Evolutionary conservation across 768 basidiomycete genomes (phyloP), one percentile per base, ranked within the genome.

Genomic region (Lactifluus piperatus): DNA sequence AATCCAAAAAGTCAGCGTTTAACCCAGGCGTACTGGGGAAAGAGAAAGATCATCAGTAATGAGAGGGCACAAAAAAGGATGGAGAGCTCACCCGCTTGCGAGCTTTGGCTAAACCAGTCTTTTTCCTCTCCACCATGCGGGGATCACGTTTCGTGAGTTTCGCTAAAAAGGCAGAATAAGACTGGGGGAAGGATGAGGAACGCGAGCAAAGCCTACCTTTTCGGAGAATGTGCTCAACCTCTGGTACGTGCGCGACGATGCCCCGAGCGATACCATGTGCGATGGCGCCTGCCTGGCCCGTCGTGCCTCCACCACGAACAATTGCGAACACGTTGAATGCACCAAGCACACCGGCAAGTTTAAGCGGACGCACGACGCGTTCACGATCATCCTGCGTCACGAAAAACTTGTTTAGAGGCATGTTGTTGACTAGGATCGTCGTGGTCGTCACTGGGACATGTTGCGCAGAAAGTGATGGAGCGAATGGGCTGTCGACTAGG

Each of bases 111-210:
- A 83, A 72, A 58, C 91, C 91, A 16, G 95, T 91, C 81, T 99
- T 99, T 77, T 99, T 99, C 67, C 95, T 81, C 75, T 99, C 95
- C 30, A 97, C 94, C 91, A 95, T 91, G 72, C 97, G 87, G 47
- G 94, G 92, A 77, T 99, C 95, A 67, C 94, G 84, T 71, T 84
- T 83, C 58, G 92, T 73, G 48, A 94, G 75, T 76, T 91, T 87
- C 59, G 90, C 94, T 97, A 69, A 62, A 26, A 61, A 14, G 61
- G 49, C 11, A 26, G 41, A n/a, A 39, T 59, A 20, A 59, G 53
- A 44, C 9, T 16, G 7, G n/a, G 7, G 9, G 24, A 18, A 18
- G 44, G 10, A 16, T 11, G 29, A 14, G 18, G 8, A 24, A n/a
- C 24, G 10, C 10, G 9, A 34, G 37, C 5, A 11, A n/a, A 34